Base-by-base conservation (phyloP, 2,329 filamentous ascomycete species). In the Talaromyces sp. region DNA sequence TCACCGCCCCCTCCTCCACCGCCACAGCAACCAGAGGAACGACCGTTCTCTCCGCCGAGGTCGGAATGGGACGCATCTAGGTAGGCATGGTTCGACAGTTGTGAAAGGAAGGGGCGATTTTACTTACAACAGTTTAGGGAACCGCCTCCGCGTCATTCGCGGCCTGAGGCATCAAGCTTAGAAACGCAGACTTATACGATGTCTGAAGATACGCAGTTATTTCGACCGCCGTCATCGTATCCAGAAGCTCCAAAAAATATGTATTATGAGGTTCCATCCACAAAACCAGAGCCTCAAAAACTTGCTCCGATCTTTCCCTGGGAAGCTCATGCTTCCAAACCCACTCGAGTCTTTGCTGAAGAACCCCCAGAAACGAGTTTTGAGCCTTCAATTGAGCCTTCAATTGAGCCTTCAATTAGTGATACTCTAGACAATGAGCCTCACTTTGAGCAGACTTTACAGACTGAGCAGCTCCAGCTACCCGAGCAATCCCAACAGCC, bases 301-400 rank as follows among this genome's bases (percentile, higher is more conserved):
- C 82, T 86, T 13, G 81, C 82, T 50, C 81, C 86, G 2, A 86
- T 97, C 51, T 99, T 99, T 72, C 94, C 94, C 0, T 99, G 94
- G 94, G 94, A 99, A 72, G 75, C 74, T 41, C 77, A 86, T 59
- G 83, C 83, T 61, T 81, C 87, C 11, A 84, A 79, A 65, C 75
- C 84, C 9, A 83, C 82, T 7, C 75, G 78, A 22, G 71, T 80
- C 19, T 80, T 80, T 61, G 60, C 70, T 8, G 67, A 74, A 45
- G 71, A 77, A 21, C 45, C 63, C 37, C 60, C 60, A 54, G 62
- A 62, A 21, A 50, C 57, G 25, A 54, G 5, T 41, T 2, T 10
- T 41, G 25, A 11, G 40, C 50, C 37, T 33, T 33, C 56, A 6
- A 41, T 33, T 13, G n/a, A n/a, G n/a, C n/a, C n/a, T n/a, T n/a